Percentiles rank a stretch among this genome's conserved stretches.
phyloP scores from a whole-genome alignment of 148 eudicot genomes.

The Persicaria maculosa region DNA sequence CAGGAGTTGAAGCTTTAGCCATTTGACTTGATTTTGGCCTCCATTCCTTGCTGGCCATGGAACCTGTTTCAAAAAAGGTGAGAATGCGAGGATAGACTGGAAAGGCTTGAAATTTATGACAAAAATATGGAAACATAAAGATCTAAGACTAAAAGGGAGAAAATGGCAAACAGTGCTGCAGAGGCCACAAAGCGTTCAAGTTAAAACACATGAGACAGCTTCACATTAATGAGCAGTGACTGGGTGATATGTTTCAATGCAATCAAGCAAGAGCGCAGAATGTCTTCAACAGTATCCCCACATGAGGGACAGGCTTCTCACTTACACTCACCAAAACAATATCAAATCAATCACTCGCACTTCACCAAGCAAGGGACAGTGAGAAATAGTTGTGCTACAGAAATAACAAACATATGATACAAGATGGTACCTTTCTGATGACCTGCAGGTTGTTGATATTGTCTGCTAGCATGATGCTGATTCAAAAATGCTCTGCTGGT shows the following conservation, averaged over 20 bases:
- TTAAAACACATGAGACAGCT: neutral
- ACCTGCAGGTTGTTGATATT: constrained; percentile 47
- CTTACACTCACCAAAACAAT: neutral
- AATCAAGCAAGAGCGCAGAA: neutral
- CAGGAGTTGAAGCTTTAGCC: constrained; percentile 38
- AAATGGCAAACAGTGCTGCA: no score
- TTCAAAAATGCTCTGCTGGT: constrained; percentile 37
- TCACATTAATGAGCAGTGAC: neutral
- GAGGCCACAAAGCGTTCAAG: neutral
- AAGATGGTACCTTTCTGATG: constrained; percentile 65
- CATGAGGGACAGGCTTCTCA: neutral
- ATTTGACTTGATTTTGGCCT: constrained; percentile 74
- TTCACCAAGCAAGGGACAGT: neutral
- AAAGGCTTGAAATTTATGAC: neutral
- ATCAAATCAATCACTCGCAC: neutral
- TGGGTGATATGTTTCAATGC: neutral
- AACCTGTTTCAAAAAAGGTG: constrained; percentile 33
- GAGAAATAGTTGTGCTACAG: neutral
- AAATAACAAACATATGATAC: neutral
- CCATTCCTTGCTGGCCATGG: constrained; percentile 75
- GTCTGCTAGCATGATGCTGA: constrained; percentile 45
- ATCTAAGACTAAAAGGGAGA: neutral
- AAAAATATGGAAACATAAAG: neutral
- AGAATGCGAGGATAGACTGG: neutral
- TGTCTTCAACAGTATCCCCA: neutral